Evolutionary conservation across 2,329 filamentous ascomycete species (phyloP), one percentile per base, ranked within the genome.

Genomic region (Cordyceps farinosa): DNA sequence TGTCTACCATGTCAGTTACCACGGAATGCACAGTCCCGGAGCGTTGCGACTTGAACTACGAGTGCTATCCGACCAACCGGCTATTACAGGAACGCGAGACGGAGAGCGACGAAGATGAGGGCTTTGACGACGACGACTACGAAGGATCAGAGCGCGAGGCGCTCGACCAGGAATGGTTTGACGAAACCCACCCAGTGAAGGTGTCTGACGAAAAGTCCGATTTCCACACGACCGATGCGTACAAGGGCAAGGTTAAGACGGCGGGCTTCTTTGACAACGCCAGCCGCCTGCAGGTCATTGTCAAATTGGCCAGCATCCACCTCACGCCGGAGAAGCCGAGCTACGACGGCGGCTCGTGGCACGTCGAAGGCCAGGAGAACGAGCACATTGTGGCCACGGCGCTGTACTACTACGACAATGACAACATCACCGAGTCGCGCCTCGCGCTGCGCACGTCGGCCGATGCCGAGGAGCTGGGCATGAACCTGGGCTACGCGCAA

Each of bases 321-420:
- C 77, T 90, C 1, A 84, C 80, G 0, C 87, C 87, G 0, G 82
- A 84, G 22, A 80, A 84, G 2, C 83, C 86, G 0, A 69, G 69
- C 0, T 89, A 85, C 66, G 71, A 74, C 0, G 82, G 82, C 17
- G 84, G 84, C 0, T 74, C 73, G 1, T 87, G 84, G 80, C 84
- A 86, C 66, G 69, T 84, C 2, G 84, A 86, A 66, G 83, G 84
- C 22, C 75, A 76, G 65, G 66, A 79, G 8, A 89, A 90, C 67
- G 87, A 90, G 71, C 83, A 82, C 66, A 88, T 90, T 44, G 82
- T 80, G 66, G 85, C 85, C 0, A 86, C 85, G 0, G 83, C 86
- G 0, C 74, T 90, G 22, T 87, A 86, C 72, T 87, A 87, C 71
- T 85, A 85, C 67, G 83, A 87, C 64, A 75, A 71, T 52, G 79